Evolutionary conservation across 768 basidiomycete species (phyloP).

Genomic region (Saitozyma podzolica): DNA sequence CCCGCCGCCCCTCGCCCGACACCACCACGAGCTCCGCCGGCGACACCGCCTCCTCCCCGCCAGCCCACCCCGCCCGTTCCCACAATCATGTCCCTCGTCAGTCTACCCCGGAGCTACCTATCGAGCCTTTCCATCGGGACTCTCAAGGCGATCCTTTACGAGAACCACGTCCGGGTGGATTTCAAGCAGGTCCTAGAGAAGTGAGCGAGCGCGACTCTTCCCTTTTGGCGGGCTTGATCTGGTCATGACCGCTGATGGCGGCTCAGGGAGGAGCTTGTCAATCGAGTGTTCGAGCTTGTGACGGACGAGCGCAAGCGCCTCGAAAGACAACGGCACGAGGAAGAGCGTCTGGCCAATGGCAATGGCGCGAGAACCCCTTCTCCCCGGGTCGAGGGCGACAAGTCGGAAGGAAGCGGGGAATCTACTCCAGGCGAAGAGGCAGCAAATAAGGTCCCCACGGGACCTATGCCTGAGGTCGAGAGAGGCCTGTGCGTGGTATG

Average conservation of each 20-base stretch:
- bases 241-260: neutral
- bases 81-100: conserved; percentile 68
- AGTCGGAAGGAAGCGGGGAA: conserved; percentile 5
- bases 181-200: conserved; percentile 76
- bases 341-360: conserved; percentile 23
- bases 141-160: conserved; percentile 77
- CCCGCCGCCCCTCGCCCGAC: conserved; percentile 35
- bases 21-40: conserved; percentile 46
- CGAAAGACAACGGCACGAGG: conserved; percentile 42
- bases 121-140: conserved; percentile 64
- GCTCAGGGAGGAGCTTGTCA: conserved; percentile 41
- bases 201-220: conserved; percentile 24
- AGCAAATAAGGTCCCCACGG: conserved; percentile 36
- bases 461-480: conserved; percentile 47
- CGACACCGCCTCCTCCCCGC: conserved; percentile 35
- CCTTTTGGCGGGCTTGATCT: neutral
- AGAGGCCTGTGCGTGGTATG: conserved; percentile 86
- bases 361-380: neutral
- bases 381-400: conserved; percentile 2
- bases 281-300: conserved; percentile 45
- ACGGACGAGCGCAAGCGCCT: conserved; percentile 48
- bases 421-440: conserved; percentile 4
- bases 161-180: conserved; percentile 66
- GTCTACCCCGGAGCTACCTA: conserved; percentile 63
- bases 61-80: conserved; percentile 55